These are phyloP conservation scores for Haplosporangium sp. DNA, from an alignment of 371 early-diverging fungal species.

Conservation along the genomic window DNA sequence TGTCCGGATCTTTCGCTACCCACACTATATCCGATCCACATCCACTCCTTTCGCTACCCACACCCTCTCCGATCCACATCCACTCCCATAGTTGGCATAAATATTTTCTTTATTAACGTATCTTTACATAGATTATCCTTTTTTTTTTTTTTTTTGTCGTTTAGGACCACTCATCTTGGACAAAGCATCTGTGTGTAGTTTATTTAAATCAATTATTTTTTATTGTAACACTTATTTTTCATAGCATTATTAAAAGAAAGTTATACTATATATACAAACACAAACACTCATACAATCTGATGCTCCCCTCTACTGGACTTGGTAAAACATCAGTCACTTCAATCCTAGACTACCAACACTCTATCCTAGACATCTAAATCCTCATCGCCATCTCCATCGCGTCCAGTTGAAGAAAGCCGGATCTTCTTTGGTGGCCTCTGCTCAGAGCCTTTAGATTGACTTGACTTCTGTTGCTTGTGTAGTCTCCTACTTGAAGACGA, in stretches of 20 bases:
- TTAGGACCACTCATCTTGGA: too few species aligned
- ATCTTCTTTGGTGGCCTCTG: constrained; percentile 49
- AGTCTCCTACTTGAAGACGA: constrained; percentile 35
- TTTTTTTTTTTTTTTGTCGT: too few species aligned
- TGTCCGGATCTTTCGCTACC: background rate
- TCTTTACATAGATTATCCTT: too few species aligned
- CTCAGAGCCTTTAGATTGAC: constrained; percentile 26
- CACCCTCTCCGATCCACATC: background rate
- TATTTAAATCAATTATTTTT: too few species aligned
- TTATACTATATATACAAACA: background rate
- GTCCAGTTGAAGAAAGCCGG: constrained; percentile 45
- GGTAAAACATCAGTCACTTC: too few species aligned
- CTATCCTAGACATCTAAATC: constrained; percentile 40
- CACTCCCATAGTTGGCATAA: too few species aligned
- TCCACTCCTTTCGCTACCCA: background rate
- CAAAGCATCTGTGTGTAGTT: too few species aligned
- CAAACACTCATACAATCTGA: background rate
- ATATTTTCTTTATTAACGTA: too few species aligned
- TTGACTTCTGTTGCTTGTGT: constrained; percentile 39
- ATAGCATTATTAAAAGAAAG: too few species aligned
- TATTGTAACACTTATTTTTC: too few species aligned
- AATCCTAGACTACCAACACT: background rate
- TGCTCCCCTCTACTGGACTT: too few species aligned
- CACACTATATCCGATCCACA: background rate
- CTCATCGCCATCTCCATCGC: constrained; percentile 48